These are phyloP conservation scores for Staphylotrichum tortipilum DNA, from an alignment of 495 filamentous ascomycete genomes.

Conservation along the genomic window DNA sequence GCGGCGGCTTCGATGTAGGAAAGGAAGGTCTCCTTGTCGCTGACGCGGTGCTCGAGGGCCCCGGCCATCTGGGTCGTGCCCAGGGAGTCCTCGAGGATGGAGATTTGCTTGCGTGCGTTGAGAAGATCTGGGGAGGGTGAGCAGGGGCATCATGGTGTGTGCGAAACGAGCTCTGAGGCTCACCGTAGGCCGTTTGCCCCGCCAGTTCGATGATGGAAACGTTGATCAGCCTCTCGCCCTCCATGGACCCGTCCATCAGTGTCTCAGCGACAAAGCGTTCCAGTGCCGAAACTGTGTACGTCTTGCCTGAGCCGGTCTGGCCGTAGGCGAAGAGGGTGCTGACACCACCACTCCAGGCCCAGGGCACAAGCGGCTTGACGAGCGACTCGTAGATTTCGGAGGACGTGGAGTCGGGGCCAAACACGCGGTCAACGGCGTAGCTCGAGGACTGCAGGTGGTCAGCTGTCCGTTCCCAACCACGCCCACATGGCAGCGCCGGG, in stretches of 20 bases:
- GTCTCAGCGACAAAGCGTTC: conserved; percentile 16
- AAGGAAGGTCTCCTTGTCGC: conserved; percentile 9
- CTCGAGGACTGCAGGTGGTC: conserved; percentile 3
- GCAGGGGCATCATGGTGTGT: not conserved
- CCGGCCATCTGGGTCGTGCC: conserved; percentile 19
- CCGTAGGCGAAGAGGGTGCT: conserved; percentile 38
- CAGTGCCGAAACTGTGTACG: conserved; percentile 30
- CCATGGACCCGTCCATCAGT: conserved; percentile 14
- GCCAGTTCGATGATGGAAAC: conserved; percentile 20
- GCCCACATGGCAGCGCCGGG: too few relatives aligned
- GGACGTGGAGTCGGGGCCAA: conserved; percentile 11
- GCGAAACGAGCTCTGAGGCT: not conserved
- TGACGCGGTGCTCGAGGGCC: conserved; percentile 12
- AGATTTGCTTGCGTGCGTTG: conserved; percentile 20
- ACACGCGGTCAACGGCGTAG: conserved; percentile 18
- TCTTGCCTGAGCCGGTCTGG: conserved; percentile 43
- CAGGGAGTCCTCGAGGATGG: conserved; percentile 21
- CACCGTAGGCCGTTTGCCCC: conserved; percentile 12
- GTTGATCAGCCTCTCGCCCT: conserved; percentile 15
- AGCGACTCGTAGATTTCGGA: conserved; percentile 14
- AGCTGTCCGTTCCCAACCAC: not conserved
- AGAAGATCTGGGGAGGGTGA: conserved; percentile 12
- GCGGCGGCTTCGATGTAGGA: conserved; percentile 16
- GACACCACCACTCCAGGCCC: conserved; percentile 19
- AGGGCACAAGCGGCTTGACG: conserved; percentile 18